A percentile compares a stretch with the other conserved stretches of the same genome.
These are phyloP conservation scores for Ceratocystis cubensis DNA, from an alignment of 2,329 filamentous ascomycete species.

Conservation along the genomic window DNA sequence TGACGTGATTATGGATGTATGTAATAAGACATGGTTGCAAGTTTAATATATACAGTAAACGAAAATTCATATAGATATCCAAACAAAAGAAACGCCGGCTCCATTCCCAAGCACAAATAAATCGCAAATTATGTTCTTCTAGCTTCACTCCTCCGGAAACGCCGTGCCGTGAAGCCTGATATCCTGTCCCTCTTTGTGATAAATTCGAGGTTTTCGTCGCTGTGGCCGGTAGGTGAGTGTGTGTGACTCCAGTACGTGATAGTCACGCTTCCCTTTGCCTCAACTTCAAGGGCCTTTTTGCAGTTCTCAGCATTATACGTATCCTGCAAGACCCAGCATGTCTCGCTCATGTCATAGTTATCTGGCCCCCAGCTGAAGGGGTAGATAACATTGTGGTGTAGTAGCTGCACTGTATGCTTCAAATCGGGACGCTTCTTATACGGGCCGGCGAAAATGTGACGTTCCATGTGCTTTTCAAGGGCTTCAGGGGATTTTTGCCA, in stretches of 20 bases:
- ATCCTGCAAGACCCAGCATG: conserved; percentile 23
- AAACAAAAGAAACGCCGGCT: conserved; percentile 4
- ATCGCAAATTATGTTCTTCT: not conserved
- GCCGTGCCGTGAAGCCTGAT: not conserved
- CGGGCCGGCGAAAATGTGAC: conserved; percentile 11
- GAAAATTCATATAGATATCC: not conserved
- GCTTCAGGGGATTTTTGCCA: not conserved
- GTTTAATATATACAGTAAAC: not conserved
- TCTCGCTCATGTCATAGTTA: conserved; percentile 14
- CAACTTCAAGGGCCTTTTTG: conserved; percentile 22
- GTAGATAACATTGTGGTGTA: conserved; percentile 24
- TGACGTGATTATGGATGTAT: not conserved
- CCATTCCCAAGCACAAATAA: not conserved
- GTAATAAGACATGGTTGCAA: not conserved
- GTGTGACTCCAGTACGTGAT: conserved; percentile 27
- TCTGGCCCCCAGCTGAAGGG: conserved; percentile 25
- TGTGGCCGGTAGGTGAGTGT: conserved; percentile 21
- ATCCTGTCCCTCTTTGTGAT: not conserved
- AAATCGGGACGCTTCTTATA: not conserved
- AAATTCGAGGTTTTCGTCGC: conserved; percentile 11
- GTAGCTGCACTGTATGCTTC: conserved; percentile 22
- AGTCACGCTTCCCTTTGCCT: conserved; percentile 23
- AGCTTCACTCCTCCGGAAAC: not conserved
- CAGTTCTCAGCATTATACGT: conserved; percentile 23
- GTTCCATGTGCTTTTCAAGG: conserved; percentile 12